Evolutionary conservation across 2,329 filamentous ascomycete genomes (phyloP).

Genomic region (Aureobasidium zeae): DNA sequence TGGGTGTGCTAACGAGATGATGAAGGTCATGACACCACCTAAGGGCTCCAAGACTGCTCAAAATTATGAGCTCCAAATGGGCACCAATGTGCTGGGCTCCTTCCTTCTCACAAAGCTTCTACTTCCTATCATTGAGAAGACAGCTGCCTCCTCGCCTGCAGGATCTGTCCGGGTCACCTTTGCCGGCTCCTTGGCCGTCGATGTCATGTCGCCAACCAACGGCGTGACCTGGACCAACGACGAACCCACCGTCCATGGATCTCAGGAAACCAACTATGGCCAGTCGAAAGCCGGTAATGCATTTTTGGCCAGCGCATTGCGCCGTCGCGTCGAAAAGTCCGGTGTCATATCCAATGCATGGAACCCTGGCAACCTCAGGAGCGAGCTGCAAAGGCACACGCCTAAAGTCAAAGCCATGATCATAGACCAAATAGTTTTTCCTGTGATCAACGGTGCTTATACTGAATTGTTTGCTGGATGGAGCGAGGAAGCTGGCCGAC

Average conservation of each 20-base stretch:
- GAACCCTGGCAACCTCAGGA: conserved; percentile 27
- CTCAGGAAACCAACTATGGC: conserved; percentile 22
- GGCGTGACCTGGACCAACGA: conserved; percentile 20
- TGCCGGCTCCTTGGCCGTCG: conserved; percentile 24
- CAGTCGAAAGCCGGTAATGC: conserved; percentile 25
- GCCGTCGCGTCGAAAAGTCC: conserved; percentile 16
- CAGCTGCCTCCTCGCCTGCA: conserved; percentile 19
- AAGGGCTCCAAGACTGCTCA: conserved; percentile 27
- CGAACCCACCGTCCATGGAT: conserved; percentile 17
- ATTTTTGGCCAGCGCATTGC: conserved; percentile 20
- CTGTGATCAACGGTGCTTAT: conserved; percentile 25
- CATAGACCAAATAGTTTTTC: conserved; percentile 18
- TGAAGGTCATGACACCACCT: conserved; percentile 25
- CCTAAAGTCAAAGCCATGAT: conserved; percentile 14
- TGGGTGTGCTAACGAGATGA: neutral
- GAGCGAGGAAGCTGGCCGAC: conserved; percentile 21
- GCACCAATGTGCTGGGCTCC: conserved; percentile 29
- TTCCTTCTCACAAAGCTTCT: conserved; percentile 28
- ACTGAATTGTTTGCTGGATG: conserved; percentile 28
- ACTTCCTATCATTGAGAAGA: conserved; percentile 23
- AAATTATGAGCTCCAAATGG: conserved; percentile 20
- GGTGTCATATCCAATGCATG: conserved; percentile 24
- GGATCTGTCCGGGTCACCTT: conserved; percentile 26
- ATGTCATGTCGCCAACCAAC: conserved; percentile 18
- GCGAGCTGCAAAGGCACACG: conserved; percentile 25